phyloP scores from a whole-genome alignment of 73 alveolate species.

The Paramecium primaurelia region DNA sequence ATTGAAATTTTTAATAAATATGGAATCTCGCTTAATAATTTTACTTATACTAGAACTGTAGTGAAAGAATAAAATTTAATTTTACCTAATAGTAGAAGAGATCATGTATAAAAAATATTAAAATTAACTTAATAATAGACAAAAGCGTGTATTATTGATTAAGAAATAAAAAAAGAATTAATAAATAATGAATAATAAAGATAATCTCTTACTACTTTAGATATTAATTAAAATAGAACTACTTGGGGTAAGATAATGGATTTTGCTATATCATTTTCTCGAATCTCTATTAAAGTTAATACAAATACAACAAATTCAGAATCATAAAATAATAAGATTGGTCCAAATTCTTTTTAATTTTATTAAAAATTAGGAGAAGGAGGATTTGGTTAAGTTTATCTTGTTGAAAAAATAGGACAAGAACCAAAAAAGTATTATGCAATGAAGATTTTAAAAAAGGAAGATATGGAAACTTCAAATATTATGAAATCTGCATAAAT shows the following conservation, averaged over 20 bases:
- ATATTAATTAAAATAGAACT: background rate
- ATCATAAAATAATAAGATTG: slow-evolving; percentile 22
- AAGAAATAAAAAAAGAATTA: background rate
- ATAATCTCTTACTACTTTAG: background rate
- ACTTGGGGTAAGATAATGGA: slow-evolving; percentile 35
- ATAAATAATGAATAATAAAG: background rate
- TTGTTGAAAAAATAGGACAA: slow-evolving; percentile 68
- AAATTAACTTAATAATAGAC: background rate
- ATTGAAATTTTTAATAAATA: background rate
- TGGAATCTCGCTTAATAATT: background rate
- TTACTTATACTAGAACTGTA: background rate
- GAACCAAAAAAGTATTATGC: slow-evolving; percentile 68
- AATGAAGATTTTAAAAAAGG: slow-evolving; percentile 83
- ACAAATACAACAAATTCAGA: background rate
- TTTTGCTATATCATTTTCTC: background rate
- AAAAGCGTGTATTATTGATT: background rate
- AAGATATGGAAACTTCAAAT: slow-evolving; percentile 84
- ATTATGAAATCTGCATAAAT: slow-evolving; percentile 83
- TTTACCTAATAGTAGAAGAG: background rate
- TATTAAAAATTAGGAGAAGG: slow-evolving; percentile 84
- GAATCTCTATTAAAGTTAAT: background rate
- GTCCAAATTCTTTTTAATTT: slow-evolving; percentile 69
- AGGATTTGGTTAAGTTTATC: slow-evolving; percentile 81
- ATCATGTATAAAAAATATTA: background rate
- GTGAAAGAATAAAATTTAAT: background rate